Evolutionary conservation across 169 alveolate genomes (phyloP).

Genomic region (Theileria orientalis): DNA sequence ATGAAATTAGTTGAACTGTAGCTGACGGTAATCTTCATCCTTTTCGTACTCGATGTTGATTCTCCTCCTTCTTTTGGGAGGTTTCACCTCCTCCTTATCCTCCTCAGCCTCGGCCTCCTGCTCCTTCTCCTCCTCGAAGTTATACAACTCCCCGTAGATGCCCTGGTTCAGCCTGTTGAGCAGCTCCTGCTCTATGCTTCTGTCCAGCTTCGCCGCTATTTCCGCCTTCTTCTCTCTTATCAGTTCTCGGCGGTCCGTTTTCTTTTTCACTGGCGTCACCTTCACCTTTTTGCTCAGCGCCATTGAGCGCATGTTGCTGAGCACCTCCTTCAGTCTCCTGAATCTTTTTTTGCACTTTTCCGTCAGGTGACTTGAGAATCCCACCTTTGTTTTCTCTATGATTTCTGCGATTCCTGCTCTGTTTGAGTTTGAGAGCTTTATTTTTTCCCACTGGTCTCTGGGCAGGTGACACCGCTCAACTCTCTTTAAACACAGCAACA

Average conservation of each 20-base stretch:
- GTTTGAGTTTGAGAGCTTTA: constrained; percentile 88
- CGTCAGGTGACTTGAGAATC: constrained; percentile 90
- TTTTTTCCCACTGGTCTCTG: constrained; percentile 93
- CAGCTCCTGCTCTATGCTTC: constrained; percentile 93
- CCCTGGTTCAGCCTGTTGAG: constrained; percentile 87
- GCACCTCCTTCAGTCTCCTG: constrained; percentile 92
- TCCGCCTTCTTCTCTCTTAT: constrained; percentile 94
- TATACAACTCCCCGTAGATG: constrained; percentile 55
- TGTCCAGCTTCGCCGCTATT: constrained; percentile 96
- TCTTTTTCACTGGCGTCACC: constrained; percentile 92
- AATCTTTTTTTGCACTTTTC: constrained; percentile 96
- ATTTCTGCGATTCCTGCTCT: constrained; percentile 90
- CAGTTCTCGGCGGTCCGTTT: constrained; percentile 97
- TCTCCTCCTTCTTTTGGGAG: background rate
- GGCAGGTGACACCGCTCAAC: constrained; percentile 98
- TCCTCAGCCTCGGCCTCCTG: constrained; percentile 42
- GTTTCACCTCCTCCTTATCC: constrained; percentile 5
- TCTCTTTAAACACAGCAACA: constrained; percentile 94
- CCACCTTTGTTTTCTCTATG: constrained; percentile 88
- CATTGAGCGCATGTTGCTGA: constrained; percentile 90
- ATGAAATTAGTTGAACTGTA: background rate
- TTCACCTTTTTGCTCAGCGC: constrained; percentile 55
- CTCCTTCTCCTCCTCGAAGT: constrained; percentile 49
- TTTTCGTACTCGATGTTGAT: constrained; percentile 26
- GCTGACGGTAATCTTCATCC: constrained; percentile 5